These are phyloP conservation scores for Cutaneotrichosporon sp. DNA, from an alignment of 1,284 basidiomycete species.

Conservation along the genomic window DNA sequence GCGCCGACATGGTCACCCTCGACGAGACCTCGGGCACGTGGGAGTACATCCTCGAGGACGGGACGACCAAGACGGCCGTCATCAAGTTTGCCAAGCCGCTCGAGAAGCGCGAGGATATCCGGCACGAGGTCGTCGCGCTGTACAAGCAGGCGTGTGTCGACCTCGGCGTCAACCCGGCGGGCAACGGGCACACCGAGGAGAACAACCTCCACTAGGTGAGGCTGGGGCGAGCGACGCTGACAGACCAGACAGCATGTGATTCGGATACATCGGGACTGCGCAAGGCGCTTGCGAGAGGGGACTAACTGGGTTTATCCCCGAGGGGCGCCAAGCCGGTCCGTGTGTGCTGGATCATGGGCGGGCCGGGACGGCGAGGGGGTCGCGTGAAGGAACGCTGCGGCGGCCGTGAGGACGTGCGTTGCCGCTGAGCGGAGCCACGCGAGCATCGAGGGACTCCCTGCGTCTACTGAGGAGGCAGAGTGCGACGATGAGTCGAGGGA, in stretches of 20 bases:
- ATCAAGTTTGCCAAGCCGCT: neutral
- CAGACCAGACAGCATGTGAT: neutral
- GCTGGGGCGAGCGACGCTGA: neutral
- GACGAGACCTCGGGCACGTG: slow-evolving; percentile 5
- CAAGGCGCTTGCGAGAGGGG: too few relatives aligned
- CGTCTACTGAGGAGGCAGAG: too few relatives aligned
- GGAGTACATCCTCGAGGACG: slow-evolving; percentile 9
- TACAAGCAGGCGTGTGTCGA: slow-evolving; percentile 10
- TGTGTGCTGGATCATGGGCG: too few relatives aligned
- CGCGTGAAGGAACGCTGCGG: neutral
- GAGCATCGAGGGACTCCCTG: neutral
- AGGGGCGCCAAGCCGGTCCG: too few relatives aligned
- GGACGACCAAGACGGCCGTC: slow-evolving; percentile 1
- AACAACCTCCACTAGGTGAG: neutral
- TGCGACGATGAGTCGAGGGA: too few relatives aligned
- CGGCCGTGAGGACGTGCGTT: neutral
- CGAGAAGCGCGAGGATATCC: slow-evolving; percentile 11
- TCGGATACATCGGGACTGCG: neutral
- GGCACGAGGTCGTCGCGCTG: slow-evolving; percentile 12
- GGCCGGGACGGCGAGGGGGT: neutral
- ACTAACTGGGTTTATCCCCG: neutral
- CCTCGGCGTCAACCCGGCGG: neutral
- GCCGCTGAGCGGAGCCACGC: neutral
- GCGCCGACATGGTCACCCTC: slow-evolving; percentile 6
- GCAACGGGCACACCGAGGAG: neutral